Evolutionary conservation across 169 alveolate genomes (phyloP).

Genomic region (Plasmodium chabaudi): DNA sequence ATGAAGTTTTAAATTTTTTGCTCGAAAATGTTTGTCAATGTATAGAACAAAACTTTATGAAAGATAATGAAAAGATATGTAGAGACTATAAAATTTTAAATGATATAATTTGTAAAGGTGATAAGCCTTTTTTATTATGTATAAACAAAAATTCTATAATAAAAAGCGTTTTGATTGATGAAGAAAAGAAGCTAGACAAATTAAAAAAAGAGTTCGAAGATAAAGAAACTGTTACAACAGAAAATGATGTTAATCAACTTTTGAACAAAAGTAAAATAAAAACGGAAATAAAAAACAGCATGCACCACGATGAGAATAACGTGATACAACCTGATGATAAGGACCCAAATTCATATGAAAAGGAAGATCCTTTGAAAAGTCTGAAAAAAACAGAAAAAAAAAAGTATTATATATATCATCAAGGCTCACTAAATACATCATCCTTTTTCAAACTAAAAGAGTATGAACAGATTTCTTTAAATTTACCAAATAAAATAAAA

Average conservation of each 20-base stretch:
- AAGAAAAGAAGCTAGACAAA: slow-evolving; percentile 30
- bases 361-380: not conserved
- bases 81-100: slow-evolving; percentile 56
- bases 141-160: slow-evolving; percentile 32
- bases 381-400: slow-evolving; percentile 2
- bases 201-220: slow-evolving; percentile 50
- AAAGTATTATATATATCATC: slow-evolving; percentile 40
- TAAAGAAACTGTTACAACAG: not conserved
- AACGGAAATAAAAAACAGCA: slow-evolving; percentile 26
- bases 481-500: slow-evolving; percentile 58
- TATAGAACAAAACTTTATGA: slow-evolving; percentile 53
- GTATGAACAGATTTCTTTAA: slow-evolving; percentile 28
- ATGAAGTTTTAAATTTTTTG: slow-evolving; percentile 36
- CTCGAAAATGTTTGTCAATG: slow-evolving; percentile 49
- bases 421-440: slow-evolving; percentile 52
- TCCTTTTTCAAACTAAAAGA: slow-evolving; percentile 40
- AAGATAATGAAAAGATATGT: slow-evolving; percentile 48
- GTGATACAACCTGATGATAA: not conserved
- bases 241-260: slow-evolving; percentile 10
- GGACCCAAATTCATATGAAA: not conserved
- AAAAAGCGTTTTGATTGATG: slow-evolving; percentile 23
- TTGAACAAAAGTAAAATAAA: slow-evolving; percentile 28
- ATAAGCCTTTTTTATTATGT: slow-evolving; percentile 54
- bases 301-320: not conserved
- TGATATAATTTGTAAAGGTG: slow-evolving; percentile 67